Conservation (phyloP, 768 basidiomycete species). For the Pleurotus citrinopileatus region DNA sequence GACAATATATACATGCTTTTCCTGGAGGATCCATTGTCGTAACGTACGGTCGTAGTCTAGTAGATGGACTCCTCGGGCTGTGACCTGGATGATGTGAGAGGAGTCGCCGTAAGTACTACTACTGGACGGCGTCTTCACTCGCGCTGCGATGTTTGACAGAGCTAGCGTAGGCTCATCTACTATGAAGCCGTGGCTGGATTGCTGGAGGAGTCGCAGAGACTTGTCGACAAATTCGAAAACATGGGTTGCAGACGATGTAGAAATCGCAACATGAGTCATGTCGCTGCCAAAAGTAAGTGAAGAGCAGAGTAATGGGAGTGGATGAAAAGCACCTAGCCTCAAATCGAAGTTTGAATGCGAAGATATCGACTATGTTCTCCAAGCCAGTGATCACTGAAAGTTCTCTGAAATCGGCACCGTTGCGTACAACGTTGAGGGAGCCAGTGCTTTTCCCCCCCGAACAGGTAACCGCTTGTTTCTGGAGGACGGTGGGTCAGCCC, state of each 20-base stretch:
- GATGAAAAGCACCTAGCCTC: slow-evolving; percentile 45
- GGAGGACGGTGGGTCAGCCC: neutral
- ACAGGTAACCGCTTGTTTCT: slow-evolving; percentile 84
- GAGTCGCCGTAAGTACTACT: slow-evolving; percentile 39
- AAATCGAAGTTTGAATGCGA: slow-evolving; percentile 51
- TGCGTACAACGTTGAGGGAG: slow-evolving; percentile 72
- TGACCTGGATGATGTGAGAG: slow-evolving; percentile 70
- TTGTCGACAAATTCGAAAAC: slow-evolving; percentile 50
- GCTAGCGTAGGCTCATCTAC: slow-evolving; percentile 57
- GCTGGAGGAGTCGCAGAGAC: slow-evolving; percentile 40
- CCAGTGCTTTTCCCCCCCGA: slow-evolving; percentile 81
- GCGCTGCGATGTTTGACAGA: slow-evolving; percentile 50
- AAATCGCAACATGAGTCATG: slow-evolving; percentile 57
- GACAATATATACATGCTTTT: neutral
- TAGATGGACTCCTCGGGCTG: slow-evolving; percentile 50
- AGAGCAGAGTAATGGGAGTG: neutral
- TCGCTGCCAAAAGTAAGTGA: slow-evolving; percentile 29
- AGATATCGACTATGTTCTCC: slow-evolving; percentile 54
- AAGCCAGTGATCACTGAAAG: slow-evolving; percentile 57
- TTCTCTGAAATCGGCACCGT: slow-evolving; percentile 78
- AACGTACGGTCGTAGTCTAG: slow-evolving; percentile 51
- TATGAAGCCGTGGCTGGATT: slow-evolving; percentile 40
- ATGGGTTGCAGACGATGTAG: slow-evolving; percentile 53
- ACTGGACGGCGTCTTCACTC: slow-evolving; percentile 26
- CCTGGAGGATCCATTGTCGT: slow-evolving; percentile 27